Evolutionary conservation across 345 rosid species (phyloP).

Genomic region (Murraya paniculata): DNA sequence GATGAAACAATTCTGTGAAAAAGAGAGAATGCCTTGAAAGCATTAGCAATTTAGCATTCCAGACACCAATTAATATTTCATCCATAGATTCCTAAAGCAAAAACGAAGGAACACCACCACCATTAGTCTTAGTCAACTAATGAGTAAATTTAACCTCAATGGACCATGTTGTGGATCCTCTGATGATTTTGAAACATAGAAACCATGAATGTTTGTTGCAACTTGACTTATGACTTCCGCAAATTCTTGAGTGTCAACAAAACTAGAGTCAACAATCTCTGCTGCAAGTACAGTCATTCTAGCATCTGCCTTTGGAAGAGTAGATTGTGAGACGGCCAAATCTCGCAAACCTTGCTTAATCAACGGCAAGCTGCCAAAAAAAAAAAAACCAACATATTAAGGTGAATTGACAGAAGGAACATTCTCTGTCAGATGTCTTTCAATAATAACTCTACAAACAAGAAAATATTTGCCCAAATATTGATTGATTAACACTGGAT

Average conservation of each 20-base stretch:
- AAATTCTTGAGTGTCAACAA: conserved; percentile 66
- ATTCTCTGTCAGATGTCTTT: neutral
- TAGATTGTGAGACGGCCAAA: conserved; percentile 56
- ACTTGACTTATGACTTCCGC: conserved; percentile 49
- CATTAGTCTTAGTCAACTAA: neutral
- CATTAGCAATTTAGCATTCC: neutral
- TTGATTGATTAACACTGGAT: neutral
- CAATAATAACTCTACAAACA: neutral
- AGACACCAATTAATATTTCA: neutral
- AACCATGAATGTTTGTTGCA: conserved; percentile 50
- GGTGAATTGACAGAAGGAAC: neutral
- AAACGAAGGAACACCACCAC: neutral
- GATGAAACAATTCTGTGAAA: neutral
- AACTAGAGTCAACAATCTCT: conserved; percentile 48
- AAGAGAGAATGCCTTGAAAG: neutral
- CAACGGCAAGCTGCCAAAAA: conserved; percentile 51
- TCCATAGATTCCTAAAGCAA: neutral
- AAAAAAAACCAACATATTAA: conserved; percentile 7
- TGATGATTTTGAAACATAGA: conserved; percentile 49
- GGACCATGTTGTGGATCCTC: conserved; percentile 62
- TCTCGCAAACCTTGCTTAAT: conserved; percentile 65
- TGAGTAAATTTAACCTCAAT: conserved; percentile 47
- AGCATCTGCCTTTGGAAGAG: conserved; percentile 67
- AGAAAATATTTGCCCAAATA: neutral
- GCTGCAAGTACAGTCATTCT: conserved; percentile 54